A percentile compares a stretch with the other conserved stretches of the same genome.
phyloP scores from a whole-genome alignment of 768 basidiomycete genomes.

The Russula foetens region DNA sequence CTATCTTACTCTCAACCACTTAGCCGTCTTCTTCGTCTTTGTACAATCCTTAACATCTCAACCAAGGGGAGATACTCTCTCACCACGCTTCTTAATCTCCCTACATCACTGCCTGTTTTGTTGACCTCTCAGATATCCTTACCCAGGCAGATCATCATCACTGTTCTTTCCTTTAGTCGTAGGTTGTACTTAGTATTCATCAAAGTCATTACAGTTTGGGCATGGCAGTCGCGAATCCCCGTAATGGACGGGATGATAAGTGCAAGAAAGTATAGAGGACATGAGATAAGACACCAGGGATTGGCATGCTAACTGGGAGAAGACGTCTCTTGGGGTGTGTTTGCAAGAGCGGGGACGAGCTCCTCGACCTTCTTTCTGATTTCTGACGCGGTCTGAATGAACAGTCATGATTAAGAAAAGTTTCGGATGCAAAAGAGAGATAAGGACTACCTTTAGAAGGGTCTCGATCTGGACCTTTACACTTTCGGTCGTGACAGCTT shows the following conservation, averaged over 20 bases:
- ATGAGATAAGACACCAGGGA: not conserved
- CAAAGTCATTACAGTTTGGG: slow-evolving; percentile 5
- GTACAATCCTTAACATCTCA: slow-evolving; percentile 3
- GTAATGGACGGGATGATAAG: not conserved
- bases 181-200: slow-evolving; percentile 7
- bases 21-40: not conserved
- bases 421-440: not conserved
- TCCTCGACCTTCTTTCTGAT: slow-evolving; percentile 21
- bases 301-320: not conserved
- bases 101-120: not conserved
- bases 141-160: slow-evolving; percentile 2
- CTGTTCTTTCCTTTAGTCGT: not conserved
- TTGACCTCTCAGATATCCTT: slow-evolving; percentile 4
- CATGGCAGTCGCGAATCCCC: not conserved
- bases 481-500: slow-evolving; percentile 62
- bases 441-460: slow-evolving; percentile 53
- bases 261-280: not conserved
- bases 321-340: not conserved
- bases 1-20: not conserved
- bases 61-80: not conserved
- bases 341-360: slow-evolving; percentile 8
- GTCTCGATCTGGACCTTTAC: slow-evolving; percentile 73
- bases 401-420: not conserved
- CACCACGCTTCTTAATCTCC: not conserved
- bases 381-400: slow-evolving; percentile 17